A percentile compares a stretch with the other conserved stretches of the same genome.
phyloP scores from a whole-genome alignment of 192 early-diverging fungal genomes.

The Mortierella claussenii region DNA sequence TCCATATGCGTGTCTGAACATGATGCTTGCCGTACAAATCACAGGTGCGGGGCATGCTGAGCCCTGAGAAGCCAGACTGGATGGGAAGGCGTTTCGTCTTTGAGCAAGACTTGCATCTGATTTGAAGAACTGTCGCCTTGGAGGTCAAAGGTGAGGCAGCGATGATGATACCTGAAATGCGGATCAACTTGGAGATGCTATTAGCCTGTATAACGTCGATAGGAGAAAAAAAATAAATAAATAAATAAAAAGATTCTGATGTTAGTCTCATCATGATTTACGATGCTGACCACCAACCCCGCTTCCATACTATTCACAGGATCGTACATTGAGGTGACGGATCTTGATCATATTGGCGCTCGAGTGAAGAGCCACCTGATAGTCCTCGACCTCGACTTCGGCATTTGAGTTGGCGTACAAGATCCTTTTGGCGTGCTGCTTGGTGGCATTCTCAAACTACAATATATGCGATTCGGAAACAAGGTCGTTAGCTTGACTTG shows the following conservation, averaged over 20 bases:
- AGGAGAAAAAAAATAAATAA: background rate
- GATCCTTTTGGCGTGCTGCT: slow-evolving; percentile 80
- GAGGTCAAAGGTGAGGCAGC: slow-evolving; percentile 87
- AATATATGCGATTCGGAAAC: background rate
- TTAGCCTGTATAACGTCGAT: slow-evolving; percentile 60
- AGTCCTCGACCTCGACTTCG: slow-evolving; percentile 77
- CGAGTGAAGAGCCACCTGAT: slow-evolving; percentile 90
- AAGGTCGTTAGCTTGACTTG: background rate
- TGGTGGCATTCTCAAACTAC: slow-evolving; percentile 91
- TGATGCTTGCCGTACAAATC: slow-evolving; percentile 74
- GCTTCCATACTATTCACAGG: too few relatives aligned
- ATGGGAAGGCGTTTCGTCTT: slow-evolving; percentile 85
- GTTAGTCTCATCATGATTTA: background rate
- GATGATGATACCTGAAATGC: slow-evolving; percentile 96
- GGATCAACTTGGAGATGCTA: slow-evolving; percentile 92
- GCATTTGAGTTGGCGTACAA: slow-evolving; percentile 63
- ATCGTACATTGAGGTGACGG: slow-evolving; percentile 86
- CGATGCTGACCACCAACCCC: background rate
- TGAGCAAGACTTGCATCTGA: slow-evolving; percentile 91
- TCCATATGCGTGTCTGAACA: slow-evolving; percentile 12
- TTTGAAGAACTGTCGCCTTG: slow-evolving; percentile 88
- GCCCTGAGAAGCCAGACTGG: slow-evolving; percentile 83
- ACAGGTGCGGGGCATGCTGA: slow-evolving; percentile 90
- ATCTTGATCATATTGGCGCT: slow-evolving; percentile 90
- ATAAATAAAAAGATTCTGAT: background rate